A percentile compares a stretch with the other conserved stretches of the same genome.
phyloP scores from a whole-genome alignment of 257 asterid genomes.

The Primulina tabacum region DNA sequence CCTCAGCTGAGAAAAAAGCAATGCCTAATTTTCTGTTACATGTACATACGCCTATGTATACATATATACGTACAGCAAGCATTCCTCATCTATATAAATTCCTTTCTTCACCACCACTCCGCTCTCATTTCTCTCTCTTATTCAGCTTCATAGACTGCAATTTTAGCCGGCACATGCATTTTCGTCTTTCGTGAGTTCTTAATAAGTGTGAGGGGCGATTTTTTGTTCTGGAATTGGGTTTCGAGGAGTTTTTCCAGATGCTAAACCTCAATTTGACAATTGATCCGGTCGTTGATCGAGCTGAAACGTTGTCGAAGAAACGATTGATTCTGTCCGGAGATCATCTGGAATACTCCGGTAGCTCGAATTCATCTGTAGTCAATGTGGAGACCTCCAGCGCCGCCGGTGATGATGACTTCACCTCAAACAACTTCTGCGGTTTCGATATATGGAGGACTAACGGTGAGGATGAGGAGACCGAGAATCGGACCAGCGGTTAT shows the following conservation, averaged over 20 bases:
- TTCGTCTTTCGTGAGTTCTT: conserved; percentile 16
- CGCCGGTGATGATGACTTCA: conserved; percentile 72
- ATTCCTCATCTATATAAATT: conserved; percentile 28
- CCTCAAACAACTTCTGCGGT: conserved; percentile 42
- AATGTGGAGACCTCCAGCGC: conserved; percentile 67
- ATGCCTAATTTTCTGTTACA: conserved; percentile 28
- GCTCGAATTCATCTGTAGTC: conserved; percentile 71
- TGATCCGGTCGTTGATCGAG: conserved; percentile 42
- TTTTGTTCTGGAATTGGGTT: conserved; percentile 7
- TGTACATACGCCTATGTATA: conserved; percentile 18
- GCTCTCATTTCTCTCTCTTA: conserved; percentile 16
- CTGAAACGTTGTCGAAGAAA: conserved; percentile 38
- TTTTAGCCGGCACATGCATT: conserved; percentile 24
- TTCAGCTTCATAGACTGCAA: neutral
- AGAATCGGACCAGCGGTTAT: conserved; percentile 42
- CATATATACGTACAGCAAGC: conserved; percentile 28
- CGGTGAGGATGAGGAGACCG: conserved; percentile 42
- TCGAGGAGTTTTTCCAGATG: conserved; percentile 31
- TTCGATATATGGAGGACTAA: conserved; percentile 60
- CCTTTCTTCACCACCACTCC: conserved; percentile 49
- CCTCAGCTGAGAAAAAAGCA: conserved; percentile 23
- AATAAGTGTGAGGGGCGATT: neutral
- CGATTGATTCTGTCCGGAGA: conserved; percentile 33
- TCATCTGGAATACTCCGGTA: conserved; percentile 72
- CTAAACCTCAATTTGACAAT: conserved; percentile 58